A percentile compares a stretch with the other conserved stretches of the same genome.
Evolutionary conservation across 345 rosid species (phyloP).

Genomic region (Cardiospermum halicacabum): DNA sequence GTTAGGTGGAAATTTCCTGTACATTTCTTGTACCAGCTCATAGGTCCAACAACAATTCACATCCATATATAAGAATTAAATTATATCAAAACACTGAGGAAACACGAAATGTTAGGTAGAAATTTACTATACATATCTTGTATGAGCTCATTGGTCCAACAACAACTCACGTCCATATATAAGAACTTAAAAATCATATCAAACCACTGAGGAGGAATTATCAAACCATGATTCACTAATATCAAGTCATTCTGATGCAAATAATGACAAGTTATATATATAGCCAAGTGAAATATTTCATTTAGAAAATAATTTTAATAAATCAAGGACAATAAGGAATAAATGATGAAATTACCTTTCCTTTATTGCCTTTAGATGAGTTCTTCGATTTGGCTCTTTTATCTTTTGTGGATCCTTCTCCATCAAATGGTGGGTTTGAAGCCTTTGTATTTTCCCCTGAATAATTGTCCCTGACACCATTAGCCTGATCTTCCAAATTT

Average conservation of each 20-base stretch:
- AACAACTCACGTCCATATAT: neutral
- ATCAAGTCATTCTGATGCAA: neutral
- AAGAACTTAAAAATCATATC: neutral
- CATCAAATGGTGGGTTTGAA: constrained; percentile 26
- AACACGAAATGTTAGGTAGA: neutral
- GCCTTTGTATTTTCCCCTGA: constrained; percentile 22
- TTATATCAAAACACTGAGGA: too few species aligned
- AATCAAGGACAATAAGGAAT: neutral
- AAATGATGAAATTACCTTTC: constrained; percentile 43
- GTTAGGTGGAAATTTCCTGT: too few species aligned
- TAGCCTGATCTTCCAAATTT: constrained; percentile 19
- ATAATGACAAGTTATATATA: neutral
- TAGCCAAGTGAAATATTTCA: neutral
- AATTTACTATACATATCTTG: neutral
- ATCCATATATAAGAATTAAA: too few species aligned
- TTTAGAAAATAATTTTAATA: neutral
- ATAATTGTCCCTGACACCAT: constrained; percentile 29
- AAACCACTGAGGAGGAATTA: neutral
- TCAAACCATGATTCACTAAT: neutral
- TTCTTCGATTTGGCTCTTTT: constrained; percentile 42
- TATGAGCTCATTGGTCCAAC: neutral
- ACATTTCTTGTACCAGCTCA: too few species aligned
- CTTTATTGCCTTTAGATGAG: constrained; percentile 71
- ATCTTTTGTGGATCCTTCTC: constrained; percentile 42
- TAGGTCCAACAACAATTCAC: too few species aligned